These are phyloP conservation scores for Corymbia maculata DNA, from an alignment of 345 rosid species.

Conservation along the genomic window DNA sequence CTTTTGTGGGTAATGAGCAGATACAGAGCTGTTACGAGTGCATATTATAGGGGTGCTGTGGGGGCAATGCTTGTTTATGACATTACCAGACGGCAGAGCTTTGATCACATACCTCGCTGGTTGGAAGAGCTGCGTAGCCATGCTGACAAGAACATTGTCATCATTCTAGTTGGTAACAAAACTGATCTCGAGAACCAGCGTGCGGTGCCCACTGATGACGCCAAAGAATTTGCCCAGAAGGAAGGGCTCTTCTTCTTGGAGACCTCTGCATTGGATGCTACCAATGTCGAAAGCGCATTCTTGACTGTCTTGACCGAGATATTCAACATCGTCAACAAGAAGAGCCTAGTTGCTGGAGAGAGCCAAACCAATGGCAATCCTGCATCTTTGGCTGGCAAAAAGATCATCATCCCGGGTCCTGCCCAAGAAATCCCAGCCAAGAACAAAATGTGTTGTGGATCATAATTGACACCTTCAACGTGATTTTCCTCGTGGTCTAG, in stretches of 20 bases:
- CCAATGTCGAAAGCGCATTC: slow-evolving; percentile 29
- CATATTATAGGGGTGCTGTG: slow-evolving; percentile 41
- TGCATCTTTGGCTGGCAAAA: slow-evolving; percentile 11
- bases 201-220: slow-evolving; percentile 25
- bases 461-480: neutral
- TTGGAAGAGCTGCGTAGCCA: slow-evolving; percentile 28
- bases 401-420: slow-evolving; percentile 10
- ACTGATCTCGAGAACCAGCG: slow-evolving; percentile 33
- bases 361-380: slow-evolving; percentile 9
- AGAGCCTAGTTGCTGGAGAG: slow-evolving; percentile 5
- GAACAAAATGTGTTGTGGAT: slow-evolving; percentile 6
- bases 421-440: slow-evolving; percentile 10
- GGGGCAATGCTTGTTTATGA: slow-evolving; percentile 41
- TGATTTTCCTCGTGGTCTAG: neutral
- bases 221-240: slow-evolving; percentile 27
- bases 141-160: slow-evolving; percentile 20
- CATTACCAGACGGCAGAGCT: slow-evolving; percentile 24
- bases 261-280: slow-evolving; percentile 32
- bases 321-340: slow-evolving; percentile 13
- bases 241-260: slow-evolving; percentile 38
- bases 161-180: slow-evolving; percentile 39
- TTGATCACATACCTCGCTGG: slow-evolving; percentile 38
- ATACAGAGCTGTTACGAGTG: slow-evolving; percentile 37
- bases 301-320: slow-evolving; percentile 11
- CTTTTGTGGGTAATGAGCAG: neutral